Evolutionary conservation across 345 rosid species (phyloP), one percentile per base, ranked within the genome.

Genomic region (Reutealis trisperma): DNA sequence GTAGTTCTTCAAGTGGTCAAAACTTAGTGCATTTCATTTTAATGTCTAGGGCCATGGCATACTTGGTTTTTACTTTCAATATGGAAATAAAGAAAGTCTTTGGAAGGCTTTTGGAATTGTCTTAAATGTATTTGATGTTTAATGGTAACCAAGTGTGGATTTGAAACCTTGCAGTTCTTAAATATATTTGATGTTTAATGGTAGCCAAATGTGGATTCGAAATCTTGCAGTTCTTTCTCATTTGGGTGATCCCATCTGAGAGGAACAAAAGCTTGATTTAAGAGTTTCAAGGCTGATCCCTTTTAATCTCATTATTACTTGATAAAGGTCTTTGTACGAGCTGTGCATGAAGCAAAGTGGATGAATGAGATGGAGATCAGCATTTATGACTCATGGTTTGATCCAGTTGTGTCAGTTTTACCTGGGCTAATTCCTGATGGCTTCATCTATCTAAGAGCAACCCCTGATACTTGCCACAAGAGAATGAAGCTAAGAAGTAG

Each of bases 341-440:
- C 98, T 49, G 99, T 96, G 79, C 99, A 96, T 87, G 99, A 93
- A 84, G 99, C 99, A 5, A 96, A 96, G 67, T 93, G 97, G 97
- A 96, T 94, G 99, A 96, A 84, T 65, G 98, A 92, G 82, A 96
- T 96, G 99, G 99, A 96, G 88, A 96, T 96, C 65, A 96, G 97
- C 88, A 93, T 96, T 24, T 96, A 96, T 1, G 99, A 96, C 83
- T 96, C 98, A 7, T 96, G 99, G 99, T 96, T 96, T 79, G 99
- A 96, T 82, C 99, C 99, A 0, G 99, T 96, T 49, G 98, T 96
- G 32, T 96, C 99, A 55, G 86, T 82, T 78, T 88, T 96, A 79
- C 99, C 98, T 49, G 99, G 99, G 74, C 97, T 96, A 72, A 85
- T 96, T 71, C 99, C 99, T 51, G 99, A 96, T 78, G 99, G 90